phyloP scores from a whole-genome alignment of 129 eudicot species.

The Pulicaria dysenterica region DNA sequence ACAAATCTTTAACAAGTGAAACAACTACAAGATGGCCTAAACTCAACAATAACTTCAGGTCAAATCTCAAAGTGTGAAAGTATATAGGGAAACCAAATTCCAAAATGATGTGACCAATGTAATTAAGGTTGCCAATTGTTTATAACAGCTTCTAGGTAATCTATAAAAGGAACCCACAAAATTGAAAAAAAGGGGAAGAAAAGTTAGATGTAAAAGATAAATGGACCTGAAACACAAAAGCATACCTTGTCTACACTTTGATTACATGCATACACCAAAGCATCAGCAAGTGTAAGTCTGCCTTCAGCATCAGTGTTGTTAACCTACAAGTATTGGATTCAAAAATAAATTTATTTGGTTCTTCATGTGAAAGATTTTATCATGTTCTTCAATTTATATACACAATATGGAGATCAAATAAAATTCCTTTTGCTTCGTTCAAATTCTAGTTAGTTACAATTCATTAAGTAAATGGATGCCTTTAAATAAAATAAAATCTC shows the following conservation, averaged over 20 bases:
- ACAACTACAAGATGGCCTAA: background rate
- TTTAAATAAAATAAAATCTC: background rate
- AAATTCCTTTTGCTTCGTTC: too few species aligned
- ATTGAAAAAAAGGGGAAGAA: background rate
- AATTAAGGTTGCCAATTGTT: too few species aligned
- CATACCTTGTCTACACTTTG: slow-evolving; percentile 97
- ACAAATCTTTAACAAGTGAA: background rate
- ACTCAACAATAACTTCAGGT: background rate
- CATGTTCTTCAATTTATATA: background rate
- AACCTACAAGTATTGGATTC: slow-evolving; percentile 49
- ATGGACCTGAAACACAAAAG: background rate
- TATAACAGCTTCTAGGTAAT: too few species aligned
- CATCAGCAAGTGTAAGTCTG: slow-evolving; percentile 98
- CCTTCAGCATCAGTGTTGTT: slow-evolving; percentile 99
- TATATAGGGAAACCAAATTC: too few species aligned
- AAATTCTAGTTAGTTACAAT: too few species aligned
- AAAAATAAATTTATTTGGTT: background rate
- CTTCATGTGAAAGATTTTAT: background rate
- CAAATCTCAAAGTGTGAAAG: background rate
- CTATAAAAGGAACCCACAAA: too few species aligned
- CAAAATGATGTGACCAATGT: too few species aligned
- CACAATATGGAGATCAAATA: background rate
- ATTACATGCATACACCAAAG: slow-evolving; percentile 94
- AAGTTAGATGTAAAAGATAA: background rate
- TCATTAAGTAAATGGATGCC: background rate